Base-by-base conservation (phyloP, 225 moss, liverwort and hornwort species). In the Climacium dendroides region DNA sequence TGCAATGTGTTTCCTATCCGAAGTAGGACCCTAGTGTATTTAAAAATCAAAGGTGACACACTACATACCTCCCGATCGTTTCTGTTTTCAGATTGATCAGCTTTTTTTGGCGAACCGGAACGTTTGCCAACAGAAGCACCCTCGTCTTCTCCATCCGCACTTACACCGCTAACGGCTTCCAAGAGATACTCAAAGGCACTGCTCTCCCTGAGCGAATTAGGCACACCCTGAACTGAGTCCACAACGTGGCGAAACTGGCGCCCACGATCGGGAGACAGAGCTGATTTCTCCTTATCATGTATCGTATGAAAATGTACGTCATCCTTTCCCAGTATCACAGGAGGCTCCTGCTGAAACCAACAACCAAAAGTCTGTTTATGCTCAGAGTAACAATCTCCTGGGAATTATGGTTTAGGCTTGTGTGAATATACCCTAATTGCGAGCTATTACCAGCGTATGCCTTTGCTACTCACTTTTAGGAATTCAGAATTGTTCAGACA, bases 101-200 rank as follows among this genome's bases (percentile, higher is more conserved):
- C 53, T 63, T 37, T 48, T n/a, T 55, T 63, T 30, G 55, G 80
- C 64, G 80, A 85, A 71, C 64, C 52, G 12, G 62, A 81, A 62
- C 30, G 28, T 60, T 78, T 89, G 29, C 50, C 67, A 41, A 43
- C 74, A 58, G 86, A 60, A 83, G 63, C 85, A 65, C 55, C 79
- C 39, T 79, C 87, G 39, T 86, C 90, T 79, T 88, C 88, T 32
- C 74, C 86, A 74, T 89, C 92, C 66, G 71, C 87, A 69, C 89
- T 90, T 83, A 90, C 89, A 47, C 69, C 90, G 81, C 90, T 92
- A 53, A 89, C 89, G 62, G 84, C 92, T 86, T 93, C 92, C 82
- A 93, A 79, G 22, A 93, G 86, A 85, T 64, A 92, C 37, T 89
- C 89, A 88, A 93, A 93, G 64, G 92, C 93, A 87, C 87, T 92